phyloP scores from a whole-genome alignment of 2,329 filamentous ascomycete species.

The Colletotrichum sp. region DNA sequence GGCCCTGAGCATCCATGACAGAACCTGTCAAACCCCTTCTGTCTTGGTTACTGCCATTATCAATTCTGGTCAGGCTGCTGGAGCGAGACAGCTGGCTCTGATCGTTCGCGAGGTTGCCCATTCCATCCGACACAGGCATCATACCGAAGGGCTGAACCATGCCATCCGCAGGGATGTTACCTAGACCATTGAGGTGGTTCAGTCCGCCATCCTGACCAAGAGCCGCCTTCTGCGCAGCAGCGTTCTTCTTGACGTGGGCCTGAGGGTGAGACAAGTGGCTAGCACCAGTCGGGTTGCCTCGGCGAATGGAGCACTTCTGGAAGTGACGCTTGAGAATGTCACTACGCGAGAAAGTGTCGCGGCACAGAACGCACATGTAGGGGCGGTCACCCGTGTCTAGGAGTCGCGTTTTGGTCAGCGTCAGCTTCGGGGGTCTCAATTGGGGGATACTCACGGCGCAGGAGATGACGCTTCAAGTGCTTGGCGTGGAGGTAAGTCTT shows the following conservation, averaged over 20 bases:
- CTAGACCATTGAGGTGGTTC: conserved; percentile 65
- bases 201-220: conserved; percentile 59
- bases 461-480: conserved; percentile 93
- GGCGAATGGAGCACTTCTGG: conserved; percentile 96
- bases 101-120: conserved; percentile 64
- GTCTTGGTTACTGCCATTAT: conserved; percentile 61
- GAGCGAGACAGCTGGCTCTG: conserved; percentile 67
- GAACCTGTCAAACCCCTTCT: conserved; percentile 60
- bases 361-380: conserved; percentile 97
- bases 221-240: conserved; percentile 62
- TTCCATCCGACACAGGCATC: conserved; percentile 62
- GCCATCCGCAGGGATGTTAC: conserved; percentile 61
- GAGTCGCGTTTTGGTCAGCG: conserved; percentile 5
- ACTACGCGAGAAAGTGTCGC: conserved; percentile 96
- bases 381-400: conserved; percentile 95
- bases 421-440: conserved; percentile 8
- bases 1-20: conserved; percentile 52
- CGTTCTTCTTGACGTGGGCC: conserved; percentile 83
- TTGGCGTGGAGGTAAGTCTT: conserved; percentile 98
- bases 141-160: conserved; percentile 61
- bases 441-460: conserved; percentile 79
- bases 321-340: conserved; percentile 99
- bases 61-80: conserved; percentile 63
- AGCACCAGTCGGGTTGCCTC: conserved; percentile 93
- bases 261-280: conserved; percentile 94